Conservation (phyloP, 257 asterid species). For the Solanum arcanum region DNA sequence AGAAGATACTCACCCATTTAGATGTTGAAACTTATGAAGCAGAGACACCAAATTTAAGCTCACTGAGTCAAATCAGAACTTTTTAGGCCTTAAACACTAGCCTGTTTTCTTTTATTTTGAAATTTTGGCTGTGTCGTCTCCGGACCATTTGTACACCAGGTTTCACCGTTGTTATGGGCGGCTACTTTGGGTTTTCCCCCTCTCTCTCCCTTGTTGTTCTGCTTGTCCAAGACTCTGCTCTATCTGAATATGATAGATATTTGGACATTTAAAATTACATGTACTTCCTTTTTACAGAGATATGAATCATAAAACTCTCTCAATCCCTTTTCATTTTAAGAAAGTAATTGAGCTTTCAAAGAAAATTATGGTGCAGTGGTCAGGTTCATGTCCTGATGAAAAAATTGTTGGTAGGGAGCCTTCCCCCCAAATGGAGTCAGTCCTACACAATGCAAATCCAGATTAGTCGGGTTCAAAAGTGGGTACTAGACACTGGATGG, state of each 20-base stretch:
- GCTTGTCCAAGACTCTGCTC: neutral
- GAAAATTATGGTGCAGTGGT: neutral
- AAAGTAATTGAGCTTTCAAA: too few species aligned
- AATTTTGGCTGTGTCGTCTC: neutral
- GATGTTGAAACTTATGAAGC: neutral
- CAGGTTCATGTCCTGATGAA: too few species aligned
- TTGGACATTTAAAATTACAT: neutral
- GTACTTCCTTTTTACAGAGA: neutral
- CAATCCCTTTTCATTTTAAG: neutral
- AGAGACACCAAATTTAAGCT: neutral
- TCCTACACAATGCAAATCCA: too few species aligned
- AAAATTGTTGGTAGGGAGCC: too few species aligned
- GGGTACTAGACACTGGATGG: too few species aligned
- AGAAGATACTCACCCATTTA: too few species aligned
- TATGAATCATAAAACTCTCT: neutral
- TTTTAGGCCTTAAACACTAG: neutral
- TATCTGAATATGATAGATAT: neutral
- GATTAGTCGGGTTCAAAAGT: too few species aligned
- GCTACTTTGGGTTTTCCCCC: neutral
- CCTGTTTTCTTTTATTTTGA: neutral
- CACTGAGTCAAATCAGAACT: neutral
- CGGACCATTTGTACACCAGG: neutral
- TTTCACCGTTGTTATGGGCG: neutral
- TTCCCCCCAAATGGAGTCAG: too few species aligned
- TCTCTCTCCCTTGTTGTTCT: neutral